Percentiles rank a stretch among this genome's conserved stretches.
phyloP scores from a whole-genome alignment of 495 filamentous ascomycete genomes.

The Daldinia vernicosa region DNA sequence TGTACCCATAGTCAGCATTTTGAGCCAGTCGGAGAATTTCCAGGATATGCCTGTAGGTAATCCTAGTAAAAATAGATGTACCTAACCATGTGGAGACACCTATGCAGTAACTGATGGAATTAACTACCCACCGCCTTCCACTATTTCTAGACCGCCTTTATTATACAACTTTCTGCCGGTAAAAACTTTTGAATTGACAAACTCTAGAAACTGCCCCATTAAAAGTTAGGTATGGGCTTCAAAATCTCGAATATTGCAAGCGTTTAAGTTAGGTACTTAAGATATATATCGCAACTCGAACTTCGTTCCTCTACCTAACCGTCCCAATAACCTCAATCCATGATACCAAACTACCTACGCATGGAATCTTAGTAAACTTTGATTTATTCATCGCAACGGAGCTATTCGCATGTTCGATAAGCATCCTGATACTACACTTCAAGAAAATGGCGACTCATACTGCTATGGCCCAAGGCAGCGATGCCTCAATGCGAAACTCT shows the following conservation, averaged over 20 bases:
- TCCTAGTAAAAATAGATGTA: neutral
- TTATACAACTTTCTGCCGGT: constrained; percentile 24
- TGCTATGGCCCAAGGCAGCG: constrained; percentile 46
- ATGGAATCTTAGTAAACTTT: neutral
- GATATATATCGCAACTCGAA: neutral
- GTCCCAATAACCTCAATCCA: neutral
- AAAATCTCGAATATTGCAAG: neutral
- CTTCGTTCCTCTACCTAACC: neutral
- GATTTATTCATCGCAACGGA: neutral
- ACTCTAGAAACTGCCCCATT: neutral
- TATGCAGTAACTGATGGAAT: too few species aligned
- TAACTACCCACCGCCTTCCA: neutral
- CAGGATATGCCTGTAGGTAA: neutral
- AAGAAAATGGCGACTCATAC: constrained; percentile 47
- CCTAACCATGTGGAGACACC: too few species aligned
- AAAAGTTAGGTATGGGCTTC: neutral
- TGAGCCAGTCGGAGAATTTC: constrained; percentile 36
- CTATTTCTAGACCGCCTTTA: constrained; percentile 1
- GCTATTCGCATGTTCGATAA: neutral
- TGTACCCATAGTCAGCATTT: neutral
- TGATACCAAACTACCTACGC: too few species aligned
- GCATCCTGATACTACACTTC: neutral
- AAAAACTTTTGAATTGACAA: constrained; percentile 17
- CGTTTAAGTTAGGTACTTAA: neutral
- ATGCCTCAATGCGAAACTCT: constrained; percentile 43